Conservation (phyloP, 2,329 filamentous ascomycete genomes). For the Hymenoscyphus scutula region DNA sequence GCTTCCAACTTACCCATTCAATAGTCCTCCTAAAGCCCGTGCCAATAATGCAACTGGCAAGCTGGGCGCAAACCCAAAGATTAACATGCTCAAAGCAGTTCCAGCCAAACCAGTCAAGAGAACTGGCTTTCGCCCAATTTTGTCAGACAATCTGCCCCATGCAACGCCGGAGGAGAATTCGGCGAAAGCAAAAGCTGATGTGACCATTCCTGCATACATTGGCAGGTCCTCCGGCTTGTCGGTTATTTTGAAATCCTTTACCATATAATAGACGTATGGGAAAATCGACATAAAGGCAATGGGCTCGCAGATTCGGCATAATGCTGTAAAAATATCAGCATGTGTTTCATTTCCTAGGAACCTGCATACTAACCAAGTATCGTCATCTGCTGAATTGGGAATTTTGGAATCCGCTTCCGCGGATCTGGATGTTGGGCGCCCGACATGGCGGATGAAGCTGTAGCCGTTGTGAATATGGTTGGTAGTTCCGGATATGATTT, state of each 20-base stretch:
- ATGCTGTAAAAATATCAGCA: conserved; percentile 52
- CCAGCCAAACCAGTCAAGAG: conserved; percentile 85
- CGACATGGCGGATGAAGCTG: conserved; percentile 24
- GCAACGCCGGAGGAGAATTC: conserved; percentile 91
- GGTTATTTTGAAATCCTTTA: conserved; percentile 84
- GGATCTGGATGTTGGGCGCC: conserved; percentile 32
- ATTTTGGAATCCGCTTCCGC: conserved; percentile 38
- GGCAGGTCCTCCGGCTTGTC: conserved; percentile 77
- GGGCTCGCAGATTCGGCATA: conserved; percentile 95
- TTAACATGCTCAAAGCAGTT: conserved; percentile 86
- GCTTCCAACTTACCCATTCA: conserved; percentile 72
- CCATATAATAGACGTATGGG: conserved; percentile 98
- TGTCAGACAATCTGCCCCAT: conserved; percentile 92
- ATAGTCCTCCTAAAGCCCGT: conserved; percentile 80
- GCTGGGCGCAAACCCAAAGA: conserved; percentile 87
- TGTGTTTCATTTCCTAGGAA: not conserved
- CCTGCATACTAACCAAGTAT: conserved; percentile 47
- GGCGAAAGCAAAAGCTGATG: conserved; percentile 91
- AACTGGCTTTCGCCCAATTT: conserved; percentile 87
- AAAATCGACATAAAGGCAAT: conserved; percentile 99
- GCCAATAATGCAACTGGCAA: conserved; percentile 81
- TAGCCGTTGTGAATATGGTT: conserved; percentile 10
- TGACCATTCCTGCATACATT: conserved; percentile 93
- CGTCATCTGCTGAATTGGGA: conserved; percentile 48
- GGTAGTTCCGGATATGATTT: not conserved